Evolutionary conservation across 352 stramenopile species (phyloP), one percentile per base, ranked within the genome.

Genomic region (Phytophthora agathidicida): DNA sequence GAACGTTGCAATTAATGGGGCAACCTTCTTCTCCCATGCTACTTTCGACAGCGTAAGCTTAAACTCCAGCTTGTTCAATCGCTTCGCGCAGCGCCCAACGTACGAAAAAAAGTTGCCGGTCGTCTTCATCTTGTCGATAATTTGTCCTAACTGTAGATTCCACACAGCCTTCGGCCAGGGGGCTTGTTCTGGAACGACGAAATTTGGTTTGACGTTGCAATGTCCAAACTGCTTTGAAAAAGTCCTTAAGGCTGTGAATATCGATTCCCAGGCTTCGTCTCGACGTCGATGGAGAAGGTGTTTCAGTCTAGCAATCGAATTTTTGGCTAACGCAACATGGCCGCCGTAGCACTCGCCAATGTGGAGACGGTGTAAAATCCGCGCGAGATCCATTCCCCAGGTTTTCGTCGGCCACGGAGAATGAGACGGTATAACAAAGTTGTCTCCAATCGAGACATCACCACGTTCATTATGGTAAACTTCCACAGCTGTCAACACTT

Each of bases 1-100:
- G 20, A 67, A 73, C 5, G 33, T 48, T 28, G 60, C 60, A 30
- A 73, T 53, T 5, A 73, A 43, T 10, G 64, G 64, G 20, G 39
- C 64, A 20, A 66, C 39, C 16, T 63, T 55, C 32, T 62, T 53
- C 17, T 73, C 53, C 52, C 59, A 73, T 13, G 53, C 59, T n/a
- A 23, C 14, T 5, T 27, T 37, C 9, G 65, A 73, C 5, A 73
- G 46, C 7, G 26, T 23, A 3, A 73, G 31, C 3, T 20, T 22
- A 23, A 73, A 73, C 4, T 26, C 22, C 5, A 73, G 7, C 17
- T 60, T 35, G n/a, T 14, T 73, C 28, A 73, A 46, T 3, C 32
- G 36, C 13, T 23, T 39, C 3, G 60, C 65, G 38, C 16, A 55
- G 41, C 45, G 65, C 20, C 65, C 59, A 17, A 39, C 24, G 7